Evolutionary conservation across 1,139 yeast genomes (phyloP).

Genomic region (Pichia norvegensis): DNA sequence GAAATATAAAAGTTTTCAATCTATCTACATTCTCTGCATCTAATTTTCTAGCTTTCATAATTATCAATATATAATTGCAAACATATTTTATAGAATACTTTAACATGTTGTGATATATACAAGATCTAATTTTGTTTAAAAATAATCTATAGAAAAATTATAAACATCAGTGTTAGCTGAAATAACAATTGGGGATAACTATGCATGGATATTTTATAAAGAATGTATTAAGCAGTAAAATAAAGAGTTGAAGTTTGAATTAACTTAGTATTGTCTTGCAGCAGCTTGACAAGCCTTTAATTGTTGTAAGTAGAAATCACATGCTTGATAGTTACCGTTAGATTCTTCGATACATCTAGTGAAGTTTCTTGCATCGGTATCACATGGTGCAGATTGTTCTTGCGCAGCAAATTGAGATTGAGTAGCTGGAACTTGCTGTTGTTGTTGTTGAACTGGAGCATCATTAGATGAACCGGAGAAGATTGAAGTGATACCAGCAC

Average conservation of each 20-base stretch:
- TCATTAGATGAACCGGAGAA: slow-evolving; percentile 72
- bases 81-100: no score
- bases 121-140: not conserved
- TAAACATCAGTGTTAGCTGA: not conserved
- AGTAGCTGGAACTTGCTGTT: slow-evolving; percentile 29
- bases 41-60: not conserved
- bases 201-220: not conserved
- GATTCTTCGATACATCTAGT: slow-evolving; percentile 93
- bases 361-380: slow-evolving; percentile 86
- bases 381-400: slow-evolving; percentile 60
- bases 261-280: slow-evolving; percentile 58
- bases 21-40: not conserved
- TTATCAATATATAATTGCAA: no score
- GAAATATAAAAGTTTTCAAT: not conserved
- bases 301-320: slow-evolving; percentile 95
- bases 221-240: slow-evolving; percentile 1
- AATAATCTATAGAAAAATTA: no score
- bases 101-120: not conserved
- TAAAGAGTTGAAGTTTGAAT: not conserved
- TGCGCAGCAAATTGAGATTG: slow-evolving; percentile 30
- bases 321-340: slow-evolving; percentile 90
- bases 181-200: not conserved
- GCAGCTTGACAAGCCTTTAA: slow-evolving; percentile 97
- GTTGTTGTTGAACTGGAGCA: slow-evolving; percentile 40
- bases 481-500: slow-evolving; percentile 85